Base-by-base conservation (phyloP, 2,329 filamentous ascomycete genomes). In the Calycina marina region DNA sequence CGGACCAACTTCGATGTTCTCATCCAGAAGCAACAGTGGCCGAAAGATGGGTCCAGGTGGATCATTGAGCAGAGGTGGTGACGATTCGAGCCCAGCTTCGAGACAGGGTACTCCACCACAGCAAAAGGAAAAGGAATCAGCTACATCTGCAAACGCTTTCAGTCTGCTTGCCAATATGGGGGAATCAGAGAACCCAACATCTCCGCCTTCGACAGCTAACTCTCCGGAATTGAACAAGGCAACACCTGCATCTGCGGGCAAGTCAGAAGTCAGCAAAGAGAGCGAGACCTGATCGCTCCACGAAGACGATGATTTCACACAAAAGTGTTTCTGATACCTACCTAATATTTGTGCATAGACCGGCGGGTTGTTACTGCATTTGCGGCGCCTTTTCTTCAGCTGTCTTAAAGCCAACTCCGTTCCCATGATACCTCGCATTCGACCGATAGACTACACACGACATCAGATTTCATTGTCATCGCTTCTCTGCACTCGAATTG, bases 21-120 rank as follows among this genome's bases (percentile, higher is more conserved):
- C 72, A 43, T 82, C 79, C n/a, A 77, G 90, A 43, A 92, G 82
- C 63, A 88, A 84, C 63, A 94, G 86, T 53, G 82, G 85, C 42
- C 76, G 84, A 45, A 75, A 77, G 53, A 68, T 90, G 46, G 80
- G 80, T 28, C 80, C 80, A 43, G 77, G 77, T 49, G 72, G 77
- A 47, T 68, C 77, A 43, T 63, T 86, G 43, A 71, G 71, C 45
- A 74, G 81, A 47, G 70, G 75, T 40, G 76, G 75, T 39, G 85
- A 93, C 49, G 85, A 93, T 47, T 94, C 86, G 40, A 81, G 74
- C 47, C 72, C 77, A 45, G 92, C 84, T 34, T 94, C 86, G 38
- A 77, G 90, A 46, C 92, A 84, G 35, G 83, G 81, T 48, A 96
- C 88, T 30, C 86, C 86, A 34, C 81, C 85, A 28, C 73, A 77